A percentile compares a stretch with the other conserved stretches of the same genome.
Evolutionary conservation across 1,284 basidiomycete genomes (phyloP).

Genomic region (Trichosporon sp.): DNA sequence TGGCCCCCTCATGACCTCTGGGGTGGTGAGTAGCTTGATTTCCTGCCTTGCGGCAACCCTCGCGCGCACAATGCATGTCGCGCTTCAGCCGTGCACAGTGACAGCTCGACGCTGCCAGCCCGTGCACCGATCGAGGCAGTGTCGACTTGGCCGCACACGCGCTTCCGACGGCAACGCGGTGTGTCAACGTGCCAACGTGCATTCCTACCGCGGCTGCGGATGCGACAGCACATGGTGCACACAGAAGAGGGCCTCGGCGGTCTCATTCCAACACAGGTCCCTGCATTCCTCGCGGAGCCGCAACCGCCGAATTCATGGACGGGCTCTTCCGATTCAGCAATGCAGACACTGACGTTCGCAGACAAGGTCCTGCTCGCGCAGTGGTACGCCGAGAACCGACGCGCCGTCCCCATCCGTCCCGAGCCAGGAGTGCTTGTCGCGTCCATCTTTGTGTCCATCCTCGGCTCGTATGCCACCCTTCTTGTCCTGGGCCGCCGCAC

Average conservation of each 20-base stretch:
- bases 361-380: conserved; percentile 40
- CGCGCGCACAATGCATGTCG: background rate
- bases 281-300: background rate
- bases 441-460: conserved; percentile 53
- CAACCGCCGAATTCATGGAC: background rate
- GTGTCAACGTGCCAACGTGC: background rate
- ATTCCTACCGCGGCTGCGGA: background rate
- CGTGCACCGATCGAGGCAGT: background rate
- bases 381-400: conserved; percentile 38
- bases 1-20: background rate
- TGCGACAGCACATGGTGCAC: background rate
- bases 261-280: background rate
- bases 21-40: background rate
- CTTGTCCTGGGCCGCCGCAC: conserved; percentile 52
- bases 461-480: conserved; percentile 53
- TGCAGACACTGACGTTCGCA: conserved; percentile 11
- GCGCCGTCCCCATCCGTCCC: conserved; percentile 49
- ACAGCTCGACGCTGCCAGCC: background rate
- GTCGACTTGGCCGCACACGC: background rate
- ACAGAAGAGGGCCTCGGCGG: background rate
- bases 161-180: background rate
- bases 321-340: background rate
- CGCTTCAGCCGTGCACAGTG: background rate
- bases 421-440: conserved; percentile 51
- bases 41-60: background rate